Base-by-base conservation (phyloP, 1,139 yeast genomes). In the Sugiyamaella grinbergsii region DNA sequence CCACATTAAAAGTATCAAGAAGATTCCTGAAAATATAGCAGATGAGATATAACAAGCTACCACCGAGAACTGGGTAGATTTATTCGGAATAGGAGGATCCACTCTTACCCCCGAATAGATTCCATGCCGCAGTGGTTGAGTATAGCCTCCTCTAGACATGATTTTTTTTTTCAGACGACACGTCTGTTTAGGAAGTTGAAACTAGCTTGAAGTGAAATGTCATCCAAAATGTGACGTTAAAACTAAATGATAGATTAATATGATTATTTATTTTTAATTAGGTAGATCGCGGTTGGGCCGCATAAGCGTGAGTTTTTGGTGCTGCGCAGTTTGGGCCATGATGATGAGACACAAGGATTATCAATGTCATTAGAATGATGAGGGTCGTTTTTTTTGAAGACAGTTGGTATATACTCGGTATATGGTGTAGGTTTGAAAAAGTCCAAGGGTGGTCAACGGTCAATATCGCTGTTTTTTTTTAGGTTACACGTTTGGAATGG, bases 1-100 rank as follows among this genome's bases (percentile, higher is more conserved):
- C 13, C 32, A 16, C 53, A 50, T 50, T 18, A 50, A 46, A 18
- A 63, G 36, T 0, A 60, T 28, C 18, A 73, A 60, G 44, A 70
- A 70, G 1, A 67, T 4, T 1, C 59, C 55, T 13, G 70, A 60
- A 46, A 66, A 66, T 1, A 71, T 44, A 2, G 61, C 42, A 4
- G 72, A 60, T 6, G 57, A 50, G 24, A 59, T 23, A 38, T 52
- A 61, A 53, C 64, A 60, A 5, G 55, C 3, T 20, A 29, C 36
- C n/a, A 55, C 48, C 8, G 48, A 37, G 8, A 44, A 15, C 22
- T n/a, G 15, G 5, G 41, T 34, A 23, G 47, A 33, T 24, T 33
- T 43, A 26, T 36, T 11, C 26, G 47, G 47, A 20, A 43, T 32
- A 4, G 33, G 33, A 20, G 47, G 40, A 16, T 43, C 47, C 5